Evolutionary conservation across 805 yeast species (phyloP), one percentile per base, ranked within the genome.

Genomic region (Debaryomyces prosopidis): DNA sequence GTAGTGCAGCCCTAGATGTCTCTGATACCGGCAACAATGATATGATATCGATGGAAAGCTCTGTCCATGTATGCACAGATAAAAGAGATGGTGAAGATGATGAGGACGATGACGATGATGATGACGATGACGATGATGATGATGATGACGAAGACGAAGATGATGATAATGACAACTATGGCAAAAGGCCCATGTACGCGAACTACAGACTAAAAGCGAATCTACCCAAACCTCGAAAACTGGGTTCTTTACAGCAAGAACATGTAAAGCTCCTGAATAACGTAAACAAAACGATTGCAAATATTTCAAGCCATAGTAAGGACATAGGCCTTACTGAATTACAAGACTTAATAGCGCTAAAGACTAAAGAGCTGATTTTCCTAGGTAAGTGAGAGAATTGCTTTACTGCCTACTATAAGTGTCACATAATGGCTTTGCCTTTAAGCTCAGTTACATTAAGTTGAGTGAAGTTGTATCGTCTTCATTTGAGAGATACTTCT

Each of bases 21-120:
- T 54, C 60, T 6, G 64, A 59, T 33, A 38, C 33, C 14, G 53
- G 44, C 17, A 46, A 46, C 16, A 53, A 49, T 35, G 58, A 56
- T 36, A 59, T 49, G 3, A 42, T 59, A 12, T 55, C 60, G 11
- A 51, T 57, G 54, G 64, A 57, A 18, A 59, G 65, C 45, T 30
- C 48, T 8, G 16, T 38, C 32, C 23, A 17, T 6, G 18, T 26
- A 3, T 42, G 33, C n/a, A 49, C 27, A 5, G 18, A 39, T 15
- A 41, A 38, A 27, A 41, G 28, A 17, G 53, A 41, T 4, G 55
- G 48, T 10, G 44, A 45, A 4, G 52, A 49, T n/a, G 48, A 50
- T 3, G 51, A 51, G 17, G 49, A 42, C 17, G 48, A 37, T 12
- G 47, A 42, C 8, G 47, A 40, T 2, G n/a, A n/a, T n/a, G n/a